phyloP scores from a whole-genome alignment of 441 rosid species.

The Corymbia citriodora region DNA sequence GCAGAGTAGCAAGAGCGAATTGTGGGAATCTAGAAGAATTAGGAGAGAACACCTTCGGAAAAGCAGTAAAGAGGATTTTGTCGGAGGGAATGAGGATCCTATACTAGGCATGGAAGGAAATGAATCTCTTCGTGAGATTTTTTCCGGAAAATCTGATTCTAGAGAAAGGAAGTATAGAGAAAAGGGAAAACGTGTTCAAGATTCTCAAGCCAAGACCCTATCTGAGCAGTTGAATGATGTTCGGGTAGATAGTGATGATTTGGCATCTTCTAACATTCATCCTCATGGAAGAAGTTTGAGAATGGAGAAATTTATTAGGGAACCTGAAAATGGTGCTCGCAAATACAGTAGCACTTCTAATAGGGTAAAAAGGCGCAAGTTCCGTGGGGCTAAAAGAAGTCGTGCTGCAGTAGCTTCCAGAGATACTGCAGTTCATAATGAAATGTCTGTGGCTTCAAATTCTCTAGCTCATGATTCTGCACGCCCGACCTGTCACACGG shows the following conservation, averaged over 20 bases:
- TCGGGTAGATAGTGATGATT: conserved; percentile 62
- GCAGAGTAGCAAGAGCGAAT: conserved; percentile 39
- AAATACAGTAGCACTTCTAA: conserved; percentile 37
- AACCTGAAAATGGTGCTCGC: conserved; percentile 26
- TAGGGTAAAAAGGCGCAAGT: conserved; percentile 66
- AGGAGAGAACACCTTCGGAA: conserved; percentile 59
- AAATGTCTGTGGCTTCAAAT: conserved; percentile 94
- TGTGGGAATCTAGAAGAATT: conserved; percentile 51
- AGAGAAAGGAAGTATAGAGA: conserved; percentile 45
- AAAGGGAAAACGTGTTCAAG: conserved; percentile 57
- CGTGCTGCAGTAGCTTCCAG: conserved; percentile 32
- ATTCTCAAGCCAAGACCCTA: conserved; percentile 46
- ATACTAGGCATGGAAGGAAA: conserved; percentile 26
- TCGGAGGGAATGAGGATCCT: conserved; percentile 28
- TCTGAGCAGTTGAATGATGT: conserved; percentile 65
- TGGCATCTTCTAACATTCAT: conserved; percentile 69
- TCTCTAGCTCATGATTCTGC: conserved; percentile 54
- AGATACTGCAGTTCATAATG: conserved; percentile 60
- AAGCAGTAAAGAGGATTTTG: conserved; percentile 37
- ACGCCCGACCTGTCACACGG: conserved; percentile 29
- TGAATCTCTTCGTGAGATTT: conserved; percentile 33
- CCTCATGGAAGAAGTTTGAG: conserved; percentile 29
- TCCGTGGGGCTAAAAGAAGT: conserved; percentile 62
- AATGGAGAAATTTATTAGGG: conserved; percentile 28
- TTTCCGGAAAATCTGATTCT: conserved; percentile 43